phyloP scores from a whole-genome alignment of 2,329 filamentous ascomycete species.

The Trichoderma simmonsii region DNA sequence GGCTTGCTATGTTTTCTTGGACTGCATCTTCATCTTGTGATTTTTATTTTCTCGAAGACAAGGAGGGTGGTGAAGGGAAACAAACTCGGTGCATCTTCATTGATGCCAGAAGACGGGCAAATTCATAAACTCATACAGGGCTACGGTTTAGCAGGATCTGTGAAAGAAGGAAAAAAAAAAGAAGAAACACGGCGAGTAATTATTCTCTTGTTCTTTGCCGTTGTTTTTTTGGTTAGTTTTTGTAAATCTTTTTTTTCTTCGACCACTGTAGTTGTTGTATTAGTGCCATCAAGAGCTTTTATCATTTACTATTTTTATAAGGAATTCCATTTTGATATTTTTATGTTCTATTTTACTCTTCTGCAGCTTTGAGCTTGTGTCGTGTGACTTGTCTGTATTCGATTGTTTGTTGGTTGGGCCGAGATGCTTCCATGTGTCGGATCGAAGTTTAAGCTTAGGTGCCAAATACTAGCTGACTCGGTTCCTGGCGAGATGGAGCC shows the following conservation, averaged over 20 bases:
- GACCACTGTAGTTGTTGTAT: slow-evolving; percentile 11
- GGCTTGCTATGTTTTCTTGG: slow-evolving; percentile 10
- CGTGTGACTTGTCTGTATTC: not conserved
- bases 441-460: not conserved
- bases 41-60: not conserved
- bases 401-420: not conserved
- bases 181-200: slow-evolving; percentile 4
- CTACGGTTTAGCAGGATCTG: slow-evolving; percentile 11
- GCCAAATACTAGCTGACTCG: not conserved
- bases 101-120: slow-evolving; percentile 3
- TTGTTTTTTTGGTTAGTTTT: not conserved
- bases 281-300: not conserved
- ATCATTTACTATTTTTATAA: not conserved
- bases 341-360: not conserved
- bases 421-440: not conserved
- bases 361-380: not conserved
- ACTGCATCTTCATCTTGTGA: not conserved
- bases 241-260: slow-evolving; percentile 9
- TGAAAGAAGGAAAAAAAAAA: slow-evolving; percentile 10
- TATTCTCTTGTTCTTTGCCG: not conserved
- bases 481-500: not conserved
- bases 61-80: not conserved
- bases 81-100: not conserved
- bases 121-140: slow-evolving; percentile 15
- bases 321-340: not conserved